phyloP scores from a whole-genome alignment of 495 filamentous ascomycete genomes.

The Tuber borchii region DNA sequence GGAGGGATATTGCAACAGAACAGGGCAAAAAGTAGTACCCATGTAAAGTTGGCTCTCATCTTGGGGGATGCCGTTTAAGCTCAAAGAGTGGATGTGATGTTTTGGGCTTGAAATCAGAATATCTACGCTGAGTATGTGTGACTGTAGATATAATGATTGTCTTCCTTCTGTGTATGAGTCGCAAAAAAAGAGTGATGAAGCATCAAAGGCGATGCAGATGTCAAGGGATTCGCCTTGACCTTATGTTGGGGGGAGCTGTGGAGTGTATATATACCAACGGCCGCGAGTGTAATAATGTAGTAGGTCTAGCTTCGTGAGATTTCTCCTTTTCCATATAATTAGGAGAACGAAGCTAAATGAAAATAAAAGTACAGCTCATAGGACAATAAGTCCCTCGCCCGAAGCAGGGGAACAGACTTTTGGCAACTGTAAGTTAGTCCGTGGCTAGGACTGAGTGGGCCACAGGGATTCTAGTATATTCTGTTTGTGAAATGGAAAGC shows the following conservation, averaged over 20 bases:
- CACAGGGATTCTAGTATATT: not conserved
- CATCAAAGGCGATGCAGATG: not conserved
- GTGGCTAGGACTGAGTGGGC: not conserved
- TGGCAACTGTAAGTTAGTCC: not conserved
- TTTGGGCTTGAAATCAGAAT: not conserved
- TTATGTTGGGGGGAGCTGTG: not conserved
- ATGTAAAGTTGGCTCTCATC: not conserved
- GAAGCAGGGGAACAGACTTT: not conserved
- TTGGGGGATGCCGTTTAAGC: not conserved
- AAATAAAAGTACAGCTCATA: not conserved
- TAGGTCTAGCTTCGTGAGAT: not conserved
- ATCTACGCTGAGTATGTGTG: not conserved
- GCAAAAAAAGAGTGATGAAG: not conserved
- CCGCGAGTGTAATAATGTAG: not conserved
- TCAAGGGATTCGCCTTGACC: not conserved
- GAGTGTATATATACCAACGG: conserved; percentile 1
- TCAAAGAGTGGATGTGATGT: not conserved
- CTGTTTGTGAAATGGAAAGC: not conserved
- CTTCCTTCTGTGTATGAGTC: not conserved
- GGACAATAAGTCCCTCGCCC: not conserved
- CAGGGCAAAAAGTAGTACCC: not conserved
- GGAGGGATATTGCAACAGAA: not conserved
- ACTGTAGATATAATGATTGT: not conserved
- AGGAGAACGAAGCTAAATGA: not conserved
- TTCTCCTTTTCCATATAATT: not conserved